A percentile compares a stretch with the other conserved stretches of the same genome.
Conservation (phyloP, 768 basidiomycete species). For the Harrya chromipes region DNA sequence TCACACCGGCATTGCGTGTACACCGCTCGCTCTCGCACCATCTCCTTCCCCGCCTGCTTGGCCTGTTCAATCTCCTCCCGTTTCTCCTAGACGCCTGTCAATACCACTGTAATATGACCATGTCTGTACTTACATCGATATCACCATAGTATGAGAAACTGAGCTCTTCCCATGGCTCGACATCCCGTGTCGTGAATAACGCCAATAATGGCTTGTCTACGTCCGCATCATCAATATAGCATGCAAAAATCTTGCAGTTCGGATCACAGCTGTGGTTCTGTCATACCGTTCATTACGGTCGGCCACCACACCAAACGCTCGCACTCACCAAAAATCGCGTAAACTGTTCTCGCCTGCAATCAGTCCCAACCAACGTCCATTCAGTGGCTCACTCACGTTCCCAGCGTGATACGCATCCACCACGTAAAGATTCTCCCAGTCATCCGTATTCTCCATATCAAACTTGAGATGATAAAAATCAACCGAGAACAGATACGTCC, state of each 20-base stretch:
- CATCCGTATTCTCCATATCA: constrained; percentile 23
- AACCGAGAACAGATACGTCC: constrained; percentile 80
- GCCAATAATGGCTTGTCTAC: constrained; percentile 64
- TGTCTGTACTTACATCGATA: constrained; percentile 34
- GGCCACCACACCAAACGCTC: background rate
- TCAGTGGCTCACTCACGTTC: constrained; percentile 52
- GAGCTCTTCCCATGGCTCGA: constrained; percentile 65
- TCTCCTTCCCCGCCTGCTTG: background rate
- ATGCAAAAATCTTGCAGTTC: constrained; percentile 68
- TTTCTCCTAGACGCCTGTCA: constrained; percentile 17
- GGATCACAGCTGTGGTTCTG: constrained; percentile 94
- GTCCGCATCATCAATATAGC: constrained; percentile 77
- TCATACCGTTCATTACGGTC: background rate
- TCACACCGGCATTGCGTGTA: constrained; percentile 52
- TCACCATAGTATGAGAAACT: constrained; percentile 74
- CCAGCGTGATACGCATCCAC: constrained; percentile 90
- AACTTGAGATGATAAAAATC: constrained; percentile 69
- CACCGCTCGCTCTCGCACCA: constrained; percentile 38
- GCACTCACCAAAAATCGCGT: constrained; percentile 79
- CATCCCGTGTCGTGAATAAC: constrained; percentile 63
- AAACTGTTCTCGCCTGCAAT: constrained; percentile 51
- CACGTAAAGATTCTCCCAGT: constrained; percentile 41
- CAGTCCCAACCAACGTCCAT: constrained; percentile 1
- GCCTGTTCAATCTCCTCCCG: constrained; percentile 14
- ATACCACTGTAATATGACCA: background rate